A percentile compares a stretch with the other conserved stretches of the same genome.
These are phyloP conservation scores for Diaporthe australafricana DNA, from an alignment of 2,329 filamentous ascomycete genomes.

Conservation along the genomic window DNA sequence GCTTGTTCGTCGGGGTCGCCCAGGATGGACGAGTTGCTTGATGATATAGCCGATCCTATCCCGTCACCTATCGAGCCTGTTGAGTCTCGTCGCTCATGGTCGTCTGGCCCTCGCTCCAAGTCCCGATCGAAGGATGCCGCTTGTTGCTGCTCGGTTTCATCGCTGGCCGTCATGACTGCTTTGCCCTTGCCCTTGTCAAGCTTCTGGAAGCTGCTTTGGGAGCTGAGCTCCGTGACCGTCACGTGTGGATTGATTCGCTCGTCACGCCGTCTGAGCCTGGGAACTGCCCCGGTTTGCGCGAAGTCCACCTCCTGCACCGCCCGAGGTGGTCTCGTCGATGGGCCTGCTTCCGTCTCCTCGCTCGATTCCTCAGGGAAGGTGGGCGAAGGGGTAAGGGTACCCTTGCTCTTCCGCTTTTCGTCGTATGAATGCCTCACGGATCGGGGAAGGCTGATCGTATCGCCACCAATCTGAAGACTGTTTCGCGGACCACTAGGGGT, in stretches of 20 bases:
- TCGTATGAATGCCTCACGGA: conserved; percentile 67
- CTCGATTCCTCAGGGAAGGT: conserved; percentile 39
- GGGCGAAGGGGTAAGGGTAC: conserved; percentile 47
- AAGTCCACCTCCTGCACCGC: conserved; percentile 39
- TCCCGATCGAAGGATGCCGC: conserved; percentile 58
- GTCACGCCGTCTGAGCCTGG: conserved; percentile 19
- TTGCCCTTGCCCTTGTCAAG: conserved; percentile 64
- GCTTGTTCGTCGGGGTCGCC: conserved; percentile 72
- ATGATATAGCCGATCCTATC: conserved; percentile 67
- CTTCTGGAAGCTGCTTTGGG: not conserved
- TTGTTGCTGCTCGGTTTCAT: conserved; percentile 45
- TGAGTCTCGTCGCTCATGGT: conserved; percentile 57
- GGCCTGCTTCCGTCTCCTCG: conserved; percentile 38
- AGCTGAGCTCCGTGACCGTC: not conserved
- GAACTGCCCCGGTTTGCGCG: conserved; percentile 46
- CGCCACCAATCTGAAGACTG: conserved; percentile 64
- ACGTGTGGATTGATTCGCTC: conserved; percentile 21
- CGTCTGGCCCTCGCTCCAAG: conserved; percentile 65
- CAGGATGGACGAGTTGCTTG: conserved; percentile 70
- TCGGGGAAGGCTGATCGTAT: conserved; percentile 64
- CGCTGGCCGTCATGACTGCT: conserved; percentile 55
- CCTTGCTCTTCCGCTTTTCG: conserved; percentile 52
- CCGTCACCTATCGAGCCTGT: conserved; percentile 61
- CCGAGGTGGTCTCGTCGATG: conserved; percentile 29
- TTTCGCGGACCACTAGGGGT: conserved; percentile 56